Percentiles rank a stretch among this genome's conserved stretches.
phyloP scores from a whole-genome alignment of 2,329 filamentous ascomycete species.

The Herpotrichia juniperi region DNA sequence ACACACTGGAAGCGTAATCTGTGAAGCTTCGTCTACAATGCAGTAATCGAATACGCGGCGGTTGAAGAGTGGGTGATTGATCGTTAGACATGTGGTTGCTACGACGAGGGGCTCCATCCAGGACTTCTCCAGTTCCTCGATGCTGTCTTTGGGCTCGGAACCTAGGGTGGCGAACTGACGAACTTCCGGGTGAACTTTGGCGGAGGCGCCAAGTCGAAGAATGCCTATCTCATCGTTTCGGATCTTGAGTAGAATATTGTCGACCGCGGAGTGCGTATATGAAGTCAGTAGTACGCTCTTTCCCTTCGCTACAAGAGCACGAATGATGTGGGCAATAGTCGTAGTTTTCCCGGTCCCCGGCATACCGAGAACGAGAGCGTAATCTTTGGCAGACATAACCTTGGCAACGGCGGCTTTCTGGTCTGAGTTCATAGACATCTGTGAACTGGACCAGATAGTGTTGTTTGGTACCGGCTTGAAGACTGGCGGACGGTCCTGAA shows the following conservation, averaged over 20 bases:
- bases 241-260: slow-evolving; percentile 96
- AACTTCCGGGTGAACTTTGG: slow-evolving; percentile 88
- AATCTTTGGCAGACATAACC: slow-evolving; percentile 94
- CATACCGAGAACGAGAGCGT: slow-evolving; percentile 97
- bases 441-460: slow-evolving; percentile 65
- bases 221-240: slow-evolving; percentile 77
- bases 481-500: slow-evolving; percentile 74
- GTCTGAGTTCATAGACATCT: slow-evolving; percentile 79
- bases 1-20: slow-evolving; percentile 95
- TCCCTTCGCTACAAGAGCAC: slow-evolving; percentile 82
- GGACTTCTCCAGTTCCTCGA: slow-evolving; percentile 81
- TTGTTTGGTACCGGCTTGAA: slow-evolving; percentile 73
- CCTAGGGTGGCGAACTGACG: slow-evolving; percentile 83
- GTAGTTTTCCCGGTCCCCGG: slow-evolving; percentile 98
- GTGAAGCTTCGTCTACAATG: slow-evolving; percentile 96
- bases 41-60: slow-evolving; percentile 95
- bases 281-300: slow-evolving; percentile 94
- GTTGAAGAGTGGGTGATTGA: slow-evolving; percentile 86
- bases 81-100: slow-evolving; percentile 91
- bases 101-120: slow-evolving; percentile 90
- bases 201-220: slow-evolving; percentile 80
- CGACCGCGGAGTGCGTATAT: slow-evolving; percentile 96
- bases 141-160: slow-evolving; percentile 72
- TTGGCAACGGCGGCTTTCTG: slow-evolving; percentile 88
- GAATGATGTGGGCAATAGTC: slow-evolving; percentile 96